These are phyloP conservation scores for Corynascus novoguineensis DNA, from an alignment of 495 filamentous ascomycete species.

Conservation along the genomic window DNA sequence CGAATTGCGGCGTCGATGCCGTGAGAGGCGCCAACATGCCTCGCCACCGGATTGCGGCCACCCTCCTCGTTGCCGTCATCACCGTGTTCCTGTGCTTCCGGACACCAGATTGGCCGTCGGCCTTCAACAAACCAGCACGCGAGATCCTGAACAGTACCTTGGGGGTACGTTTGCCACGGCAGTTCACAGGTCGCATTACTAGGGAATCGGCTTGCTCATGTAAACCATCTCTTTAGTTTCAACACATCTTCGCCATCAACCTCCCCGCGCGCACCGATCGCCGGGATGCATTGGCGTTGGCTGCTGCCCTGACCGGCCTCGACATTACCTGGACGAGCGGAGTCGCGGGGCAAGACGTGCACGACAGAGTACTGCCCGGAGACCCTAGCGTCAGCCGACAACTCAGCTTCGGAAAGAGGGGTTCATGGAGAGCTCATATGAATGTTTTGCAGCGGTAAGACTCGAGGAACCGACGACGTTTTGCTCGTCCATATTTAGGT, in stretches of 20 bases:
- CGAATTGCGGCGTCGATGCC: constrained; percentile 1
- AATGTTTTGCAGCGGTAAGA: constrained; percentile 36
- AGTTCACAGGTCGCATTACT: no score
- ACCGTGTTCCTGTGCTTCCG: constrained; percentile 9
- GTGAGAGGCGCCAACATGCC: constrained; percentile 13
- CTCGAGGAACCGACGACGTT: no score
- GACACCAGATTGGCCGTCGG: neutral
- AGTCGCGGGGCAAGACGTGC: constrained; percentile 38
- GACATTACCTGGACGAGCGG: constrained; percentile 53
- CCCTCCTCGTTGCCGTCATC: constrained; percentile 4
- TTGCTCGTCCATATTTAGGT: neutral
- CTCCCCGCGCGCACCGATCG: constrained; percentile 57
- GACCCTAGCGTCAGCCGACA: constrained; percentile 11
- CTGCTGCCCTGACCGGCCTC: constrained; percentile 48
- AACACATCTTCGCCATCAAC: constrained; percentile 57
- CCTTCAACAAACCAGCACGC: neutral
- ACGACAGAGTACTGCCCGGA: constrained; percentile 29
- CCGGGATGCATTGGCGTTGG: constrained; percentile 53
- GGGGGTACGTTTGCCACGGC: constrained; percentile 23
- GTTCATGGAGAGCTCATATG: constrained; percentile 47
- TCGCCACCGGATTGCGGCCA: constrained; percentile 13
- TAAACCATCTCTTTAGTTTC: constrained; percentile 40
- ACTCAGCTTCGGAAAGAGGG: constrained; percentile 32
- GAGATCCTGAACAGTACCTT: constrained; percentile 30
- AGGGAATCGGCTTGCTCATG: neutral